Conservation (phyloP, 108 stramenopile species). For the Seminavis robusta region DNA sequence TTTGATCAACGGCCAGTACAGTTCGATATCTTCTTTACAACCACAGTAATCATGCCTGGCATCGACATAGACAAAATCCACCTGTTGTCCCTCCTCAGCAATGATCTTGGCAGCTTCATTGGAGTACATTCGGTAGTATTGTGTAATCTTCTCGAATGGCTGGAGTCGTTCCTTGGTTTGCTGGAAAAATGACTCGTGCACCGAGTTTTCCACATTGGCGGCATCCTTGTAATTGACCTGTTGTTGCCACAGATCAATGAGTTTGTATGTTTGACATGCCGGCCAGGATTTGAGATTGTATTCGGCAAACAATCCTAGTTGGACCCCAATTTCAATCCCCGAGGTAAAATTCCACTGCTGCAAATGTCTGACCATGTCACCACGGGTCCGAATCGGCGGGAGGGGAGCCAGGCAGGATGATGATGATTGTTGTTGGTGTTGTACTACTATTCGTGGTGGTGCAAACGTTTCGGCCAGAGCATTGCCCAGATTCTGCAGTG, state of each 20-base stretch:
- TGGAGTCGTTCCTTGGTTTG: conserved; percentile 1
- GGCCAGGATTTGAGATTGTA: background rate
- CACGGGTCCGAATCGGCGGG: too few relatives aligned
- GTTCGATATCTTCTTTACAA: conserved; percentile 23
- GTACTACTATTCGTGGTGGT: too few relatives aligned
- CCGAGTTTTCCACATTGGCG: conserved; percentile 13
- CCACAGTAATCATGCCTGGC: conserved; percentile 43
- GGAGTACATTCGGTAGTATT: conserved; percentile 19
- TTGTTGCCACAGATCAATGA: background rate
- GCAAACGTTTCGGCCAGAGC: too few relatives aligned
- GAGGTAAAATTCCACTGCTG: too few relatives aligned
- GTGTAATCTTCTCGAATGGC: conserved; percentile 4
- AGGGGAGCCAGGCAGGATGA: too few relatives aligned
- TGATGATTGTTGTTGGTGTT: too few relatives aligned
- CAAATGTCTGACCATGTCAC: too few relatives aligned
- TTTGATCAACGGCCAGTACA: conserved; percentile 38
- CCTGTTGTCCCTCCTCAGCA: conserved; percentile 13
- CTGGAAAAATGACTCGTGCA: conserved; percentile 8
- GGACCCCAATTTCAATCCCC: background rate
- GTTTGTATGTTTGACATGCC: background rate
- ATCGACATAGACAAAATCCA: conserved; percentile 48
- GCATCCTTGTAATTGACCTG: conserved; percentile 7
- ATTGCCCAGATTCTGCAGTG: too few relatives aligned
- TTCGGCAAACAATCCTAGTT: background rate
- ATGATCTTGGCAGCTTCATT: conserved; percentile 6